phyloP scores from a whole-genome alignment of 768 basidiomycete species.

The Trametes maxima region DNA sequence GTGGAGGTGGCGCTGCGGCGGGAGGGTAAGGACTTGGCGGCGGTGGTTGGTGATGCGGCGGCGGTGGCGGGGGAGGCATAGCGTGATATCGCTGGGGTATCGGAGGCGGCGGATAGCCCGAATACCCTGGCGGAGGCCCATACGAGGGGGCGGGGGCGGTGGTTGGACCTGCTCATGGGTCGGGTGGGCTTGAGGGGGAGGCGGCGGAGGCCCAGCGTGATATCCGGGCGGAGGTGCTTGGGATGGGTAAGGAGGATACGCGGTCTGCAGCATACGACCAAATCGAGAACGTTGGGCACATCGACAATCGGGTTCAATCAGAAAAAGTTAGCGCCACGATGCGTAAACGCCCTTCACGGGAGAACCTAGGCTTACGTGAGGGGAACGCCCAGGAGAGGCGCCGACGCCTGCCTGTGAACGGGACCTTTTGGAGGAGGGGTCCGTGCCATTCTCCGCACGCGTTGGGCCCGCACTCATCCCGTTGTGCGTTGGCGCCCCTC shows the following conservation, averaged over 20 bases:
- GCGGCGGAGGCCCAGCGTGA: slow-evolving; percentile 42
- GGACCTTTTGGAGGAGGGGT: slow-evolving; percentile 23
- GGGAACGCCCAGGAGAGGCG: slow-evolving; percentile 49
- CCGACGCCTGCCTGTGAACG: slow-evolving; percentile 34
- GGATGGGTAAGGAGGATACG: slow-evolving; percentile 46
- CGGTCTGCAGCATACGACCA: slow-evolving; percentile 28
- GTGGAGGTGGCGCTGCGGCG: slow-evolving; percentile 14
- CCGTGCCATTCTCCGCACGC: slow-evolving; percentile 27
- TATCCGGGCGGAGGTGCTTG: slow-evolving; percentile 40
- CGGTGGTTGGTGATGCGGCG: slow-evolving; percentile 28
- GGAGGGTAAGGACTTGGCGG: slow-evolving; percentile 24
- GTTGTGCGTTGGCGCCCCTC: slow-evolving; percentile 23
- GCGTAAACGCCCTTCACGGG: slow-evolving; percentile 24
- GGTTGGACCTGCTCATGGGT: slow-evolving; percentile 48
- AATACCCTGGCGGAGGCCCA: slow-evolving; percentile 24
- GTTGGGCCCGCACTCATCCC: slow-evolving; percentile 23
- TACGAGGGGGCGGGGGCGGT: slow-evolving; percentile 38
- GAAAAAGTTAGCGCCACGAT: slow-evolving; percentile 25
- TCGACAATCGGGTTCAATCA: slow-evolving; percentile 23
- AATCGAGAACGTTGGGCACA: slow-evolving; percentile 13
- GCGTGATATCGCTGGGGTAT: slow-evolving; percentile 25
- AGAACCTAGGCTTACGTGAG: slow-evolving; percentile 48
- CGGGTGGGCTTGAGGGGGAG: slow-evolving; percentile 28
- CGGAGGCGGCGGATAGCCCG: slow-evolving; percentile 32
- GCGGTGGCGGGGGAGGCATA: slow-evolving; percentile 22